Base-by-base conservation (phyloP, 2,329 filamentous ascomycete genomes). In the Venturia aucupariae region DNA sequence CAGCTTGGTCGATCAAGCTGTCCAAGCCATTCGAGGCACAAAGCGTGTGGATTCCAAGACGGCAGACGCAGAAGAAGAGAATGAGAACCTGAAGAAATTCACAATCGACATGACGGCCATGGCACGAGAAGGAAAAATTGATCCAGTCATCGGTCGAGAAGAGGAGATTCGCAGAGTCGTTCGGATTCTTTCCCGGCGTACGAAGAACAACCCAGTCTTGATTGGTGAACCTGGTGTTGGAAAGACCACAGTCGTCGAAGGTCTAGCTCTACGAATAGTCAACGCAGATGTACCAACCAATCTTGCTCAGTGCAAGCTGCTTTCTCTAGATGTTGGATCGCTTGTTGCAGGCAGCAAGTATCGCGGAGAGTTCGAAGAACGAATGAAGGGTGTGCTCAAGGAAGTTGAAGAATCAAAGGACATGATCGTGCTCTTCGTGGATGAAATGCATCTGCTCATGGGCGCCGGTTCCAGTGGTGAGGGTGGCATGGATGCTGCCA, bases 391-490 rank as follows among this genome's bases (percentile, higher is more conserved):
- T 64, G 94, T 99, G 5, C 78, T 99, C 71, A 99, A 97, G 77
- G 94, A 99, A 79, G 96, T 99, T 66, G 85, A 92, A 70, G 88
- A 96, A 65, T 91, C 92, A 62, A 95, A 94, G 75, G 93, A 97
- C 65, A 96, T 92, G 81, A 97, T 99, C 73, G 89, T 99, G 62
- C 86, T 99, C 67, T 99, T 99, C 71, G 94, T 99, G 69, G 94
- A 99, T 76, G 94, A 99, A 76, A 99, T 99, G 69, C 94, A 99
- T 79, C 83, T 99, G 67, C 86, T 99, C 67, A 99, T 99, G 94
- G 94, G 94, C 66, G 94, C 94, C 68, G 94, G 94, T 66, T 87
- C 92, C 44, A 93, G 90, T 64, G 94, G 94, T 65, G 93, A 97
- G 75, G 94, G 94, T 68, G 94, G 94, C 70, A 99, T 99, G 94